Base-by-base conservation (phyloP, 345 rosid species). In the Gossypium australe region DNA sequence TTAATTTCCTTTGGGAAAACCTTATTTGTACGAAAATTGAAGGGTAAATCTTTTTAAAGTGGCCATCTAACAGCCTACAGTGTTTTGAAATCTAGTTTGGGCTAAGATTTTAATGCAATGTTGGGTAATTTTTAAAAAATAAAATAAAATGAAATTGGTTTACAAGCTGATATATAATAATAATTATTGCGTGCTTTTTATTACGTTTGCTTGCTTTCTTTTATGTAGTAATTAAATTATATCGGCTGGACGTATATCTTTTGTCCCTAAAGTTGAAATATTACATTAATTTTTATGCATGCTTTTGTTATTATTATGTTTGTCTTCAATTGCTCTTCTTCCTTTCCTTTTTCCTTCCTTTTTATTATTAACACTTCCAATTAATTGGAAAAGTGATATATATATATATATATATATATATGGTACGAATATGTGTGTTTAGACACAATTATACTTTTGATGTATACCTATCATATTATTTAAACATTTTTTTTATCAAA, bases 51-150 rank as follows among this genome's bases (percentile, higher is more conserved):
- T 47, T 17, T 7, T 56, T 56, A 45, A 12, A 22, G 55, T 6
- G 7, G 34, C 38, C 51, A 67, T 45, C 11, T 3, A 67, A 18
- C 38, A 20, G 56, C 71, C 71, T 47, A 67, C n/a, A 45, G 7
- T 16, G 16, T 25, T 51, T 6, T 34, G 2, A 9, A 14, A 20
- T 7, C 20, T 67, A 24, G n/a, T 11, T 68, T 2, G 7, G 57
- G 59, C 44, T 27, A 51, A 25, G 71, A 67, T 22, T 68, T 70
- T 29, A 70, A 70, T 70, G 73, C 60, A 51, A 29, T 70, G 73
- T 27, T 68, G 16, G 52, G 51, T 20, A 13, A 16, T 20, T 64
- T 14, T 18, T 60, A 0, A 2, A 25, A 12, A 12, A 24, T 59
- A 2, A 34, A 34, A 4, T 4, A 34, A 34, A 34, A 34, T 34